These are phyloP conservation scores for Trypanosoma mega DNA, from an alignment of 208 protist genomes.

Conservation along the genomic window DNA sequence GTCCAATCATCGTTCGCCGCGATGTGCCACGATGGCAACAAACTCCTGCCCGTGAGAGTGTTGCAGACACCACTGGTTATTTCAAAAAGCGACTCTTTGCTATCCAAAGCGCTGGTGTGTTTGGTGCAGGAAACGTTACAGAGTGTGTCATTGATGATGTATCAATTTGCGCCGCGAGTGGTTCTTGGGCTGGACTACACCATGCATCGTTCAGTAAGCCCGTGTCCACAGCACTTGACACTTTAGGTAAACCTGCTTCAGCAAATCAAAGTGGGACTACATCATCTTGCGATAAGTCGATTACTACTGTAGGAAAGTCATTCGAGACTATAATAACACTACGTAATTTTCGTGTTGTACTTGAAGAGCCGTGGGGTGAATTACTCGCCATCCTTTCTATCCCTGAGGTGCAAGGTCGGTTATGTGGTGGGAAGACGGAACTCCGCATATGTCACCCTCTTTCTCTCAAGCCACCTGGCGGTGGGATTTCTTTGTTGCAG, in stretches of 20 bases:
- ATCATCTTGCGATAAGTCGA: not conserved
- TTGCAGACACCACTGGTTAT: no score
- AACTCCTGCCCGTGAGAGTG: no score
- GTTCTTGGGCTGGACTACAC: not conserved
- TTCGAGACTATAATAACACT: constrained; percentile 7
- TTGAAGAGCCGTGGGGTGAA: constrained; percentile 30
- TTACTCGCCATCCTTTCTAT: constrained; percentile 11
- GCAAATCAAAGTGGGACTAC: no score
- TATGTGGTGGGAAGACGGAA: not conserved
- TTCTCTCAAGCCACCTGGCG: constrained; percentile 7
- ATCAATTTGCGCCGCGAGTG: not conserved
- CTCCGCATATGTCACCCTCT: constrained; percentile 7
- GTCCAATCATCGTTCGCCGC: not conserved
- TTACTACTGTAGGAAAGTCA: not conserved
- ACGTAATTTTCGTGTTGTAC: not conserved
- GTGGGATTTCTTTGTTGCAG: constrained; percentile 3
- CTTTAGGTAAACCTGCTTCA: no score
- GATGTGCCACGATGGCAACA: constrained; percentile 22
- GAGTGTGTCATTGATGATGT: not conserved
- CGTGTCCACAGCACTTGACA: not conserved
- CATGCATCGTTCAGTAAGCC: not conserved
- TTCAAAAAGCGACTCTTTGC: not conserved
- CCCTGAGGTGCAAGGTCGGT: not conserved
- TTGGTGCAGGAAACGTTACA: not conserved
- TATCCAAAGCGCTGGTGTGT: not conserved